A percentile compares a stretch with the other conserved stretches of the same genome.
Conservation (phyloP, 306 rosid species). For the Cicer bijugum region DNA sequence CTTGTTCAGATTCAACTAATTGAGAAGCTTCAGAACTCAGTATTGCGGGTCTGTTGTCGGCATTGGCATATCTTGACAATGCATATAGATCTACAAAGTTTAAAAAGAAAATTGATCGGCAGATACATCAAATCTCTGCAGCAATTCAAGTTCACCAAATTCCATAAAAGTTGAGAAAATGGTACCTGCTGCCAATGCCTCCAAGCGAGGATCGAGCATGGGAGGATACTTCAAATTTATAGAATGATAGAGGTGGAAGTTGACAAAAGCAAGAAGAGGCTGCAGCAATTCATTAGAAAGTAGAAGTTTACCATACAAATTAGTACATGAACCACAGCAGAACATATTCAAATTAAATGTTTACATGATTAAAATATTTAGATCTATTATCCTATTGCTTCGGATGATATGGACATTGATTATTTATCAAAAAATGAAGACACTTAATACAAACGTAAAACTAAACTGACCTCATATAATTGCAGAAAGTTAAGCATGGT, state of each 20-base stretch:
- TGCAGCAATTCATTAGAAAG: slow-evolving; percentile 43
- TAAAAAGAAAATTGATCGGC: slow-evolving; percentile 21
- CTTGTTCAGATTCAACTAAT: slow-evolving; percentile 54
- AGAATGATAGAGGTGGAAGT: slow-evolving; percentile 73
- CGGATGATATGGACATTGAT: background rate
- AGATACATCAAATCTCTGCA: background rate
- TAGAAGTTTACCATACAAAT: slow-evolving; percentile 11
- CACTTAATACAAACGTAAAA: slow-evolving; percentile 7
- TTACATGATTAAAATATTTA: slow-evolving; percentile 9
- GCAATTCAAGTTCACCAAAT: slow-evolving; percentile 23
- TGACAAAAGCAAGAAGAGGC: slow-evolving; percentile 80
- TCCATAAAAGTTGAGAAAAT: background rate
- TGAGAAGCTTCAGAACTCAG: slow-evolving; percentile 55
- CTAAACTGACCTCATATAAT: slow-evolving; percentile 69
- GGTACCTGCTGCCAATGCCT: slow-evolving; percentile 82
- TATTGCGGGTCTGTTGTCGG: slow-evolving; percentile 47
- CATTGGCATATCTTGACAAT: slow-evolving; percentile 67
- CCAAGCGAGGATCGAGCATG: slow-evolving; percentile 74
- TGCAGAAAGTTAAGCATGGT: slow-evolving; percentile 80
- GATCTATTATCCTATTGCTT: background rate
- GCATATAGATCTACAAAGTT: slow-evolving; percentile 76
- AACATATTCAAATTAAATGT: background rate
- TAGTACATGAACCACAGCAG: slow-evolving; percentile 6
- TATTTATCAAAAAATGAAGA: slow-evolving; percentile 16
- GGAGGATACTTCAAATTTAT: slow-evolving; percentile 88